A percentile compares a stretch with the other conserved stretches of the same genome.
Evolutionary conservation across 192 early-diverging fungal genomes (phyloP).

Genomic region (Mortierella antarctica): DNA sequence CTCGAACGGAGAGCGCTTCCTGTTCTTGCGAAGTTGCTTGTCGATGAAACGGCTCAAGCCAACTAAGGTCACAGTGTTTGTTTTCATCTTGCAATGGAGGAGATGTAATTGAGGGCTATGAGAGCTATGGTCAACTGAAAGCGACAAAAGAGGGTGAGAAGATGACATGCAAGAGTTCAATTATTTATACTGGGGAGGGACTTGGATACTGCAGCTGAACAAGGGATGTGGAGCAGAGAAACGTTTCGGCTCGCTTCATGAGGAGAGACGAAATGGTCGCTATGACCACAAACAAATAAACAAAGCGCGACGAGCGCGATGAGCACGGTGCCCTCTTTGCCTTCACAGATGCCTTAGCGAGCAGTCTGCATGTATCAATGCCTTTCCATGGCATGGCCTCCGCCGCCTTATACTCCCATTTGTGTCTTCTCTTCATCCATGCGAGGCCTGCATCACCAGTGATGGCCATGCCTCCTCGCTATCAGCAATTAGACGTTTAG

Average conservation of each 20-base stretch:
- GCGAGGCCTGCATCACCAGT: too few relatives aligned
- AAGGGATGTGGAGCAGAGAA: neutral
- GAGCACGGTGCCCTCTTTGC: neutral
- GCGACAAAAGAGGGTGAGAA: neutral
- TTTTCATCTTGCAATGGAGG: too few relatives aligned
- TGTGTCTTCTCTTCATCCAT: too few relatives aligned
- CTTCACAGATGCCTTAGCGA: neutral
- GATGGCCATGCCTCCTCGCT: too few relatives aligned
- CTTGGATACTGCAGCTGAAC: neutral
- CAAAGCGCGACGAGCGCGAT: neutral
- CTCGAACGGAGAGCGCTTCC: conserved; percentile 28
- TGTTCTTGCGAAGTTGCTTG: conserved; percentile 4
- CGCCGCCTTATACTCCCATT: too few relatives aligned
- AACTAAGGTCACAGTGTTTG: conserved; percentile 10
- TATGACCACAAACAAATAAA: neutral
- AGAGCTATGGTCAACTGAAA: too few relatives aligned
- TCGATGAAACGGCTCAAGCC: conserved; percentile 25
- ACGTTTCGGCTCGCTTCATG: conserved; percentile 1
- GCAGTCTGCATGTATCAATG: neutral
- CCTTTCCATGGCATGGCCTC: too few relatives aligned
- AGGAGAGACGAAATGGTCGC: neutral
- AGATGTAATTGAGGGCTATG: too few relatives aligned
- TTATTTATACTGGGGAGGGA: neutral
- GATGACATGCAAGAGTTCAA: neutral
- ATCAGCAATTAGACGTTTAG: too few relatives aligned